Evolutionary conservation across 176 grass and related monocot species (phyloP).

Genomic region (Panicum miliaceum): DNA sequence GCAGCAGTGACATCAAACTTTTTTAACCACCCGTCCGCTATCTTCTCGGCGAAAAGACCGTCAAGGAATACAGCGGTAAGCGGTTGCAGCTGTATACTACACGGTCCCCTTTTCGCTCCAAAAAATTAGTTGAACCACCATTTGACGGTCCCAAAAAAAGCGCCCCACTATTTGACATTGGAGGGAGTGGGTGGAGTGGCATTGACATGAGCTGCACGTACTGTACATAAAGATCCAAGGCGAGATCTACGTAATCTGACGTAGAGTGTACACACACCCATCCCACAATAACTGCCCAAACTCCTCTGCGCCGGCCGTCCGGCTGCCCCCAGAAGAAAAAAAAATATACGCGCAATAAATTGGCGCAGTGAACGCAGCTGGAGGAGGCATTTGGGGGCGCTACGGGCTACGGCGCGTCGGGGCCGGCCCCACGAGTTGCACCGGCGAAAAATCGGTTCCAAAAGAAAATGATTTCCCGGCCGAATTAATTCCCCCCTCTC

Average conservation of each 20-base stretch:
- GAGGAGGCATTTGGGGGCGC: constrained; percentile 11
- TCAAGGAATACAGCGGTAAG: neutral
- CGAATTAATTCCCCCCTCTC: neutral
- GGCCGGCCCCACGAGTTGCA: neutral
- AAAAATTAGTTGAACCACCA: constrained; percentile 32
- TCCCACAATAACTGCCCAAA: constrained; percentile 19
- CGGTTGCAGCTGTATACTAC: neutral
- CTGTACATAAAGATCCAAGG: neutral
- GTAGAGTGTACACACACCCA: neutral
- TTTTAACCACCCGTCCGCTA: neutral
- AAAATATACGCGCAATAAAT: neutral
- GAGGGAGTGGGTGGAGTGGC: constrained; percentile 17
- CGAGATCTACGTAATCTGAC: neutral
- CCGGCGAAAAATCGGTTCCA: neutral
- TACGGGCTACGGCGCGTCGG: neutral
- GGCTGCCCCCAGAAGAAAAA: neutral
- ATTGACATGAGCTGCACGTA: constrained; percentile 6
- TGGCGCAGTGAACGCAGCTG: neutral
- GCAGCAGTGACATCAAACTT: neutral
- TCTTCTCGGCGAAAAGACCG: neutral
- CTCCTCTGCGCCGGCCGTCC: neutral
- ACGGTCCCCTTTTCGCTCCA: neutral
- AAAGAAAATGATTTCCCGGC: neutral
- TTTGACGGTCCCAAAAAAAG: neutral
- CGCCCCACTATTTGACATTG: constrained; percentile 11